phyloP scores from a whole-genome alignment of 768 basidiomycete species.

The Coprinellus micaceus region DNA sequence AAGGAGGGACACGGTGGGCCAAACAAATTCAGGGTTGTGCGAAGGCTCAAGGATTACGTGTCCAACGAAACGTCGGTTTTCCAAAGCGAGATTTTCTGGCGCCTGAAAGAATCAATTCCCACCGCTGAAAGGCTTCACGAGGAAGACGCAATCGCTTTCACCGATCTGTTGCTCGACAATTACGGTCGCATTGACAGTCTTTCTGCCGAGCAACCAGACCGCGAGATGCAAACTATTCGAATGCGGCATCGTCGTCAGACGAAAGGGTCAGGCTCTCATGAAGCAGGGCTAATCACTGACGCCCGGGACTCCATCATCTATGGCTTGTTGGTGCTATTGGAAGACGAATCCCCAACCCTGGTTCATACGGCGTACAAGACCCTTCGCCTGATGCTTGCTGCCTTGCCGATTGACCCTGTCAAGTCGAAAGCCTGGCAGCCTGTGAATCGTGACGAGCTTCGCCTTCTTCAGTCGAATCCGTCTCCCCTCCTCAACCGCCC shows the following conservation, averaged over 20 bases:
- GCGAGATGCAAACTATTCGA: slow-evolving; percentile 34
- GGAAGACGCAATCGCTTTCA: slow-evolving; percentile 72
- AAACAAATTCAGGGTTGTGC: slow-evolving; percentile 76
- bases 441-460: slow-evolving; percentile 43
- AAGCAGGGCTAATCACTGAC: slow-evolving; percentile 20
- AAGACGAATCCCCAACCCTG: slow-evolving; percentile 43
- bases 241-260: slow-evolving; percentile 32
- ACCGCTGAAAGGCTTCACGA: slow-evolving; percentile 47
- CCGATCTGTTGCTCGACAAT: slow-evolving; percentile 54
- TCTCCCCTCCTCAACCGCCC: slow-evolving; percentile 30
- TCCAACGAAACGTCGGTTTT: slow-evolving; percentile 42
- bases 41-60: slow-evolving; percentile 54
- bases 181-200: slow-evolving; percentile 63
- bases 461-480: slow-evolving; percentile 46
- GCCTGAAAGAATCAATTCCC: slow-evolving; percentile 76
- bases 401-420: slow-evolving; percentile 28
- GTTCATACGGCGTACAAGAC: slow-evolving; percentile 62
- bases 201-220: slow-evolving; percentile 43
- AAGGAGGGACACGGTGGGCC: slow-evolving; percentile 57
- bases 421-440: slow-evolving; percentile 29
- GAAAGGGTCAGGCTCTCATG: slow-evolving; percentile 12
- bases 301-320: slow-evolving; percentile 51
- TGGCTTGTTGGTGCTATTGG: slow-evolving; percentile 56
- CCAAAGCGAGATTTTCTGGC: slow-evolving; percentile 71
- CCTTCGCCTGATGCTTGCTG: slow-evolving; percentile 54